A percentile compares a stretch with the other conserved stretches of the same genome.
phyloP scores from a whole-genome alignment of 495 filamentous ascomycete species.

The Copromyces sp. region DNA sequence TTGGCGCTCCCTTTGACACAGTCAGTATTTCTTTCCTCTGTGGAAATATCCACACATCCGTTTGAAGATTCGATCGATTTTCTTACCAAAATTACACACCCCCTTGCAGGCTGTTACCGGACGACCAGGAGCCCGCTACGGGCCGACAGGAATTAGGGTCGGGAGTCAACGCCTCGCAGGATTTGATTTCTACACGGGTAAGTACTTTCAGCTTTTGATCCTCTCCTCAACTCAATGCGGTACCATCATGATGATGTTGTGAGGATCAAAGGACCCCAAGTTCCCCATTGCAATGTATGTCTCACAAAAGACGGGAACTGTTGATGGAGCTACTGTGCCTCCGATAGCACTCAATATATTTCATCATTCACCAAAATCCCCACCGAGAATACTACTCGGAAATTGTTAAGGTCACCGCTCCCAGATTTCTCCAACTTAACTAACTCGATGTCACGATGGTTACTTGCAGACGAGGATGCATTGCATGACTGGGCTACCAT shows the following conservation, averaged over 20 bases:
- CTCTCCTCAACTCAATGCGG: neutral
- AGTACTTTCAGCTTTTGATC: neutral
- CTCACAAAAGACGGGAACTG: neutral
- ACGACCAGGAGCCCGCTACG: conserved; percentile 72
- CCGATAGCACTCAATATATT: neutral
- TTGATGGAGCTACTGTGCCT: neutral
- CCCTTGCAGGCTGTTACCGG: neutral
- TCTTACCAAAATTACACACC: neutral
- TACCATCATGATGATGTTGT: neutral
- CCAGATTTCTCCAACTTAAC: neutral
- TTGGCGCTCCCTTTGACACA: conserved; percentile 53
- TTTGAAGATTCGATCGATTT: neutral
- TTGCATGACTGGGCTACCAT: conserved; percentile 23
- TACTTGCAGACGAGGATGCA: neutral
- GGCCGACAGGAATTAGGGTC: conserved; percentile 71
- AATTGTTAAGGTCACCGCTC: neutral
- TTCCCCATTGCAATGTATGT: neutral
- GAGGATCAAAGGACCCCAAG: neutral
- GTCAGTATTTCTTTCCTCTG: conserved; percentile 6
- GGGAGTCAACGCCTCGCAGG: conserved; percentile 33
- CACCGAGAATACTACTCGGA: neutral
- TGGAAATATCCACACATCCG: neutral
- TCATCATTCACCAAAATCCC: neutral
- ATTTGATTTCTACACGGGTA: conserved; percentile 26
- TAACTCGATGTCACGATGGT: neutral